Base-by-base conservation (phyloP, 768 basidiomycete species). In the Auricularia sp. region DNA sequence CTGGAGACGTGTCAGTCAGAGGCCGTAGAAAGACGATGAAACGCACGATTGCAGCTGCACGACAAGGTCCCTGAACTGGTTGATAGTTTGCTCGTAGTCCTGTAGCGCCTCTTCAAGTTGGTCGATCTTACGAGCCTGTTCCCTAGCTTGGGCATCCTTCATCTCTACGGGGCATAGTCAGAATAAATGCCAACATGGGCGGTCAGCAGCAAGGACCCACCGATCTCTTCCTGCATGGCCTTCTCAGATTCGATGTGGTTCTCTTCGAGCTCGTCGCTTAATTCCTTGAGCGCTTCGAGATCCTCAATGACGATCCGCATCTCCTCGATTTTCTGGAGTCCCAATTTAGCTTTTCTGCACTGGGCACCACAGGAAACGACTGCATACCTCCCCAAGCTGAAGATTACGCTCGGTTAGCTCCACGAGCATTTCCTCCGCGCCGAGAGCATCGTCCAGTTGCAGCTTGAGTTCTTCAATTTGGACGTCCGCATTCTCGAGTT, bases 271-370 rank as follows among this genome's bases (percentile, higher is more conserved):
- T 99, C 97, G 67, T 99, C 96, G 64, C 89, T 93, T 61, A 99
- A 87, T 71, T 98, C 97, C 72, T 95, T 92, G 51, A 99, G 83
- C 11, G 94, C 86, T 72, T 99, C 97, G 3, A 98, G 85, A 70
- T 99, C 97, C 73, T 98, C 96, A 64, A 98, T 93, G 0, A 91
- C 92, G 64, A 92, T 88, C 13, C 93, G 85, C 90, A 98, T 95
- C 75, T 98, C 94, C 73, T 98, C 97, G 68, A 98, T 94, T 85
- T 94, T 95, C 92, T 95, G 70, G 14, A 18, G 29, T 29, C 29
- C 2, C 29, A 29, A 29, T 29, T 29, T 29, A 29, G 29, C 29
- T 29, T 3, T 29, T 29, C 29, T 29, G 29, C 29, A 29, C 29
- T 29, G 29, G 29, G 3, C 29, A 29, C 29, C 29, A 3, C 29